Base-by-base conservation (phyloP, 164 flowering plant genomes). In the Dillenia turbinata region DNA sequence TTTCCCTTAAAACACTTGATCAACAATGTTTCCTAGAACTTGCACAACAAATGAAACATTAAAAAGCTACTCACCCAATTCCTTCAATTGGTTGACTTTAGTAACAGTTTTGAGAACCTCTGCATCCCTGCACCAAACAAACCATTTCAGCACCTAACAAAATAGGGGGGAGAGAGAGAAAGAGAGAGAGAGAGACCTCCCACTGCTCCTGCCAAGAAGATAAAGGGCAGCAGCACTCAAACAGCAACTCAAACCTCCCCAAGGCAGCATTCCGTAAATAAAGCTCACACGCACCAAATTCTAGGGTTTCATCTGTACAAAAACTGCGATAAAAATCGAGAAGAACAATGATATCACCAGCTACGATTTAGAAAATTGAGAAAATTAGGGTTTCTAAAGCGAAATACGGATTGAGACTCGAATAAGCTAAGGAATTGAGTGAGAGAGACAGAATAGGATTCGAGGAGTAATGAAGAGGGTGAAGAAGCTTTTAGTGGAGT, bases 211-310 rank as follows among this genome's bases (percentile, higher is more conserved):
- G 9, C 99, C 99, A 12, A 95, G 79, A 60, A 95, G 80, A 69
- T 92, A 92, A 57, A 95, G 89, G 51, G 95, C 98, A 45, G 96
- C 95, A 8, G 95, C 96, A 69, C 99, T 79, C 75, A 95, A 53
- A 72, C 98, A 95, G 73, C 99, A 95, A 62, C 85, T 76, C 19
- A 95, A 9, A 56, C 97, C 97, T 13, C 97, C 92, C 96, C 96
- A 85, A 3, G 98, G 97, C 59, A 86, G 57, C 98, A 89, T 89
- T 73, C n/a, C 62, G 22, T 19, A 19, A 19, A 55, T 33, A 43
- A 9, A 54, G 17, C 61, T 22, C 49, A 7, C 47, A 12, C 61
- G 54, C 19, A 24, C 56, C 7, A 44, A 50, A 59, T 26, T 57
- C 33, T 51, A 52, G 15, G 19, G 10, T 43, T 2, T 12, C 9